Evolutionary conservation across 2,329 filamentous ascomycete species (phyloP).

Genomic region (Zasmidium angulare): DNA sequence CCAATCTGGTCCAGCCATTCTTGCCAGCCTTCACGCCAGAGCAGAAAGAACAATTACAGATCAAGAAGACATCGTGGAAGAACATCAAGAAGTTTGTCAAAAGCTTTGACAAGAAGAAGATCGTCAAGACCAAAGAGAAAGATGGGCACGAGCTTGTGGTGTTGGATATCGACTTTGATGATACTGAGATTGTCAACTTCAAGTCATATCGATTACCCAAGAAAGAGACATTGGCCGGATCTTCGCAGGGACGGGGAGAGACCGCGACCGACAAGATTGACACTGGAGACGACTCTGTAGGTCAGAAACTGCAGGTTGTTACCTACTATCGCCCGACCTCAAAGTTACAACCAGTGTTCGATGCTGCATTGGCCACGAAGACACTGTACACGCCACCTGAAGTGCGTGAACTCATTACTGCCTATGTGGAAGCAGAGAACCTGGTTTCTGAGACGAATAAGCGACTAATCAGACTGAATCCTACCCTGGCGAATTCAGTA

Average conservation of each 20-base stretch:
- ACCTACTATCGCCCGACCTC: constrained; percentile 58
- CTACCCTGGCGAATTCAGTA: constrained; percentile 62
- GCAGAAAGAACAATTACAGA: constrained; percentile 59
- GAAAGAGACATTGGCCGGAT: constrained; percentile 50
- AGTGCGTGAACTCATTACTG: constrained; percentile 56
- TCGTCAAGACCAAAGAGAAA: constrained; percentile 66
- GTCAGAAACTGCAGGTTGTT: constrained; percentile 52
- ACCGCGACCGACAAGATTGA: constrained; percentile 40
- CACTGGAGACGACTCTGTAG: constrained; percentile 41
- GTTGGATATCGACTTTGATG: constrained; percentile 63
- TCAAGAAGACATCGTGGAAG: constrained; percentile 72
- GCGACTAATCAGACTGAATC: constrained; percentile 61
- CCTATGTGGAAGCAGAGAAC: constrained; percentile 60
- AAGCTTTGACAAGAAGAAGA: constrained; percentile 60
- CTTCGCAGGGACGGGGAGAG: constrained; percentile 33
- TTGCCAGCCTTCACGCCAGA: constrained; percentile 59
- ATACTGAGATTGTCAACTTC: constrained; percentile 55
- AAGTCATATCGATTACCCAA: constrained; percentile 63
- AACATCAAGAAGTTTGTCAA: constrained; percentile 70
- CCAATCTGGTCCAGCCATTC: constrained; percentile 65
- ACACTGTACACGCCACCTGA: constrained; percentile 60
- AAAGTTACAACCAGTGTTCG: constrained; percentile 58
- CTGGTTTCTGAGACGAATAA: constrained; percentile 59
- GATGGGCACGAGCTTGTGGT: constrained; percentile 65
- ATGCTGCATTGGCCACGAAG: constrained; percentile 46